Evolutionary conservation across 176 grass and related monocot genomes (phyloP).

Genomic region (Tillandsia fasciculata): DNA sequence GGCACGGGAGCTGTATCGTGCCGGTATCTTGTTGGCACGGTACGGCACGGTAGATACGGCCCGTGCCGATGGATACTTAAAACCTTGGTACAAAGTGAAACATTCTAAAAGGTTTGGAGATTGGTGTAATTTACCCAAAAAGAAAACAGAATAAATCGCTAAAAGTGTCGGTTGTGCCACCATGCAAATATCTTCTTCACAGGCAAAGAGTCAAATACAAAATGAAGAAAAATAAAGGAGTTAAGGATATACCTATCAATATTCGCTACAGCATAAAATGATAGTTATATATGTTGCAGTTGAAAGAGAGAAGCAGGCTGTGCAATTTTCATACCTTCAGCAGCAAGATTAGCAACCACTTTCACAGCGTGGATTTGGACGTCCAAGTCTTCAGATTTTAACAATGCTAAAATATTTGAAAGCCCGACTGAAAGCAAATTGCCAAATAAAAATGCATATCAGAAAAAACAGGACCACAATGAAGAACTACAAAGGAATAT

Average conservation of each 20-base stretch:
- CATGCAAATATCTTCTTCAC: neutral
- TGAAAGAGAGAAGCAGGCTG: neutral
- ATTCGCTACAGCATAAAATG: neutral
- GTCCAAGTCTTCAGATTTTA: constrained; percentile 86
- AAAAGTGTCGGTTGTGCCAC: too few relatives aligned
- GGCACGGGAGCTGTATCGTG: too few relatives aligned
- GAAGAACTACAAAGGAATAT: neutral
- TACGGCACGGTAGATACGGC: too few relatives aligned
- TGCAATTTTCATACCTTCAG: constrained; percentile 50
- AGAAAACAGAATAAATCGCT: too few relatives aligned
- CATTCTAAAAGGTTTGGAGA: too few relatives aligned
- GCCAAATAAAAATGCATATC: neutral
- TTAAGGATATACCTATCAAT: neutral
- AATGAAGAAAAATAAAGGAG: neutral
- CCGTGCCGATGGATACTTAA: too few relatives aligned
- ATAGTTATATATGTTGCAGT: neutral
- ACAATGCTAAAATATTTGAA: constrained; percentile 56
- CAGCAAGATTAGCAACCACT: constrained; percentile 81
- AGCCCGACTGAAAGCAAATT: constrained; percentile 52
- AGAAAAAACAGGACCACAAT: neutral
- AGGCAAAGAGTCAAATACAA: neutral
- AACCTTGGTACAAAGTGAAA: too few relatives aligned
- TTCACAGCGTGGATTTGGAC: constrained; percentile 80
- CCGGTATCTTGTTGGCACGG: too few relatives aligned
- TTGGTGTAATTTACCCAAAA: too few relatives aligned